A percentile compares a stretch with the other conserved stretches of the same genome.
Evolutionary conservation across 2,329 filamentous ascomycete species (phyloP).

Genomic region (Paraphaeosphaeria sporulosa): DNA sequence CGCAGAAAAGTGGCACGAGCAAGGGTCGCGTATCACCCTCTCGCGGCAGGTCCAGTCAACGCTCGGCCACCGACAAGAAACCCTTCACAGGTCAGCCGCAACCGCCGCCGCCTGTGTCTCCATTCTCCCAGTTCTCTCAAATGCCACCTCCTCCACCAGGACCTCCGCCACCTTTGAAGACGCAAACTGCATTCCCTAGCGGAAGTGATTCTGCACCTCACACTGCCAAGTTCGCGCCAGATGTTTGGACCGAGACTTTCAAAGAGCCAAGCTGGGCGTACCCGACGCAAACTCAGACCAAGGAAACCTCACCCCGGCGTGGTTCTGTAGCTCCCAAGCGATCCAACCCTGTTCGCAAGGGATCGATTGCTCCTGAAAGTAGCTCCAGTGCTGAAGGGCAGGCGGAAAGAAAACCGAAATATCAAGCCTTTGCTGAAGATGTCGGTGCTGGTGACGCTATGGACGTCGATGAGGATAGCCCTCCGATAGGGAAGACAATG

Average conservation of each 20-base stretch:
- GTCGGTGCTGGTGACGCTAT: conserved; percentile 52
- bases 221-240: conserved; percentile 50
- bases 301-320: conserved; percentile 41
- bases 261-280: conserved; percentile 52
- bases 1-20: conserved; percentile 31
- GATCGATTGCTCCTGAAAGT: conserved; percentile 41
- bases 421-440: conserved; percentile 43
- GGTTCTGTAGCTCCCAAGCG: conserved; percentile 36
- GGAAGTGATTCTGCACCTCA: conserved; percentile 31
- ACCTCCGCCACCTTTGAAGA: conserved; percentile 29
- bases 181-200: conserved; percentile 29
- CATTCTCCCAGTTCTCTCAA: conserved; percentile 25
- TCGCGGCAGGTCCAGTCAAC: conserved; percentile 37
- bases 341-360: conserved; percentile 38
- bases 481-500: conserved; percentile 27
- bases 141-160: conserved; percentile 42
- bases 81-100: conserved; percentile 26
- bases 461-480: conserved; percentile 55
- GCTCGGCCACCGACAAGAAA: conserved; percentile 29
- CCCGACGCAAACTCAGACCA: conserved; percentile 29
- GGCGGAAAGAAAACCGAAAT: conserved; percentile 34
- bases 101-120: conserved; percentile 29
- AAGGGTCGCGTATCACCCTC: conserved; percentile 42
- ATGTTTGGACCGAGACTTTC: conserved; percentile 55
- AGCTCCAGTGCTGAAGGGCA: conserved; percentile 40